Conservation (phyloP, 345 rosid genomes). For the Sapria himalayana region DNA sequence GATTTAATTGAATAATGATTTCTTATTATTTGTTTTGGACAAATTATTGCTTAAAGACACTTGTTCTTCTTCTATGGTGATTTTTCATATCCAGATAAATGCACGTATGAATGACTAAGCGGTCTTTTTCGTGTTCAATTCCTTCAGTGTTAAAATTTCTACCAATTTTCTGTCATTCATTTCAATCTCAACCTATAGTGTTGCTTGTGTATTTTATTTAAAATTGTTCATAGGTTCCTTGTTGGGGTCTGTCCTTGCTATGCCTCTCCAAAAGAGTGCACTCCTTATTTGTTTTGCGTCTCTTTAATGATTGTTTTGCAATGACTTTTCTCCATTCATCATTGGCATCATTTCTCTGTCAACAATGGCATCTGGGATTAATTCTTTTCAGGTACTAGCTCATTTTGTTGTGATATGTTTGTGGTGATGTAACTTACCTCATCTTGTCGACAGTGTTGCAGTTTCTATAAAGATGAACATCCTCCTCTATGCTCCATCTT, state of each 20-base stretch:
- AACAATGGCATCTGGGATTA: slow-evolving; percentile 69
- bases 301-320: slow-evolving; percentile 84
- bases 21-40: too few relatives aligned
- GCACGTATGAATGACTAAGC: too few relatives aligned
- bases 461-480: slow-evolving; percentile 93
- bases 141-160: too few relatives aligned
- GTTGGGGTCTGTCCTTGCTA: slow-evolving; percentile 76
- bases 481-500: slow-evolving; percentile 73
- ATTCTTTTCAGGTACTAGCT: slow-evolving; percentile 48
- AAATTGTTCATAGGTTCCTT: slow-evolving; percentile 46
- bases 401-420: slow-evolving; percentile 4
- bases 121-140: too few relatives aligned
- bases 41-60: too few relatives aligned
- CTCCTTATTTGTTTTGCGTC: slow-evolving; percentile 83
- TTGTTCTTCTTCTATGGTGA: too few relatives aligned
- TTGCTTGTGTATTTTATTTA: not conserved
- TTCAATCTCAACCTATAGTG: too few relatives aligned
- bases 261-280: slow-evolving; percentile 82
- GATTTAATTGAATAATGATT: too few relatives aligned
- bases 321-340: slow-evolving; percentile 72
- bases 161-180: too few relatives aligned
- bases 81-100: too few relatives aligned
- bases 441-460: slow-evolving; percentile 31
- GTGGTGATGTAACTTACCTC: slow-evolving; percentile 4
- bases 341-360: slow-evolving; percentile 38